phyloP scores from a whole-genome alignment of 208 protist genomes.

The Borovskyia barvae region DNA sequence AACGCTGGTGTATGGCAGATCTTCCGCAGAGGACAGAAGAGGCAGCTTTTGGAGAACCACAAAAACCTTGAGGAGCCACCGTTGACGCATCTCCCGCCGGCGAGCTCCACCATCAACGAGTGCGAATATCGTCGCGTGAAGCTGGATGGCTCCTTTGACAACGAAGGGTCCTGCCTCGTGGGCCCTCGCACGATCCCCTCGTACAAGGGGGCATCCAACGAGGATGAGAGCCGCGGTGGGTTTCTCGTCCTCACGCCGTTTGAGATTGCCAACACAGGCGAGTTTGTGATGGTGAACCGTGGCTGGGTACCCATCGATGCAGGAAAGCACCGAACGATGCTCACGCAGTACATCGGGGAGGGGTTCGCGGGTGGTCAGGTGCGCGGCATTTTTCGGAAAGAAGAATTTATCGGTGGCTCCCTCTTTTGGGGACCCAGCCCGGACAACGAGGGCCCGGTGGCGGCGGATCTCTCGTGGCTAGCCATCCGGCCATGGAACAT shows the following conservation, averaged over 20 bases:
- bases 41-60: constrained; percentile 78
- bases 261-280: constrained; percentile 54
- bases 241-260: constrained; percentile 88
- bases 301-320: constrained; percentile 90
- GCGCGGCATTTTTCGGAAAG: constrained; percentile 67
- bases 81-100: constrained; percentile 44
- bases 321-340: constrained; percentile 77
- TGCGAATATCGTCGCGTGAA: constrained; percentile 64
- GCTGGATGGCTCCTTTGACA: constrained; percentile 82
- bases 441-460: constrained; percentile 70
- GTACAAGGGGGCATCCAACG: constrained; percentile 70
- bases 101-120: constrained; percentile 37
- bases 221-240: constrained; percentile 78
- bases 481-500: constrained; percentile 82
- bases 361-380: constrained; percentile 50
- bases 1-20: constrained; percentile 89
- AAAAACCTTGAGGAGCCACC: constrained; percentile 68
- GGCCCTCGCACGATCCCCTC: constrained; percentile 81
- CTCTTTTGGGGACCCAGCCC: constrained; percentile 51
- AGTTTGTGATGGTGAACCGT: constrained; percentile 85
- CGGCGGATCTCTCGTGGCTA: constrained; percentile 74
- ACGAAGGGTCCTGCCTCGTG: constrained; percentile 80
- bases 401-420: constrained; percentile 69
- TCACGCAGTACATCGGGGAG: constrained; percentile 85
- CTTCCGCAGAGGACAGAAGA: constrained; percentile 71